These are phyloP conservation scores for Flaveria trinervia DNA, from an alignment of 129 eudicot genomes.

Conservation along the genomic window DNA sequence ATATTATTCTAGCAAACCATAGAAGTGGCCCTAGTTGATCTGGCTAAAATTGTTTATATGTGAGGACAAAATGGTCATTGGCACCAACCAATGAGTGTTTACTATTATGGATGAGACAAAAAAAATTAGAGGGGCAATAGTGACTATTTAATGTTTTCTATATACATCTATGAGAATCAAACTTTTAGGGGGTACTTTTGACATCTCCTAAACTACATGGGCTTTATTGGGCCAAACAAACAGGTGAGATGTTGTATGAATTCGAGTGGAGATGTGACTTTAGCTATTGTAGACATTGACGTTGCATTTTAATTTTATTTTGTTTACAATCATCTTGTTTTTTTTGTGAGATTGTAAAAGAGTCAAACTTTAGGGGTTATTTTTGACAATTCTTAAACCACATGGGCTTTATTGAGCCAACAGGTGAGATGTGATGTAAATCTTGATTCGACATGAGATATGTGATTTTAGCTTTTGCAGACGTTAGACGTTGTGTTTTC, in stretches of 20 bases:
- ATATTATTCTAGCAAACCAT: background rate
- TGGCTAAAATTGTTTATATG: conserved; percentile 15
- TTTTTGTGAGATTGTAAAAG: background rate
- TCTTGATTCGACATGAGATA: conserved; percentile 21
- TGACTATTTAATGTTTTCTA: conserved; percentile 6
- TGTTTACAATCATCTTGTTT: background rate
- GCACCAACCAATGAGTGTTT: conserved; percentile 36
- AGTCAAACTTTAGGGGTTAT: conserved; percentile 1
- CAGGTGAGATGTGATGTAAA: conserved; percentile 22
- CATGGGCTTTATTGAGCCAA: conserved; percentile 34
- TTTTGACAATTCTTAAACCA: conserved; percentile 3
- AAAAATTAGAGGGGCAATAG: conserved; percentile 10
- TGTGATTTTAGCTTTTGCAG: conserved; percentile 2
- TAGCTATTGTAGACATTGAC: conserved; percentile 18
- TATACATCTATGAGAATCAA: background rate
- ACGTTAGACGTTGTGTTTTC: conserved; percentile 18
- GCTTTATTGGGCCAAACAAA: conserved; percentile 25
- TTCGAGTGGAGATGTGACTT: conserved; percentile 18
- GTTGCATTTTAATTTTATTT: conserved; percentile 17
- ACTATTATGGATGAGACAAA: conserved; percentile 34
- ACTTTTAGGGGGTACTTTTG: conserved; percentile 19
- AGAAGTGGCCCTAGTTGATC: conserved; percentile 22
- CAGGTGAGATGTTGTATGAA: conserved; percentile 13
- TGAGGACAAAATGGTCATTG: conserved; percentile 27
- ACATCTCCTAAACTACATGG: conserved; percentile 24